These are phyloP conservation scores for Ustilago crameri DNA, from an alignment of 1,284 basidiomycete species.

Conservation along the genomic window DNA sequence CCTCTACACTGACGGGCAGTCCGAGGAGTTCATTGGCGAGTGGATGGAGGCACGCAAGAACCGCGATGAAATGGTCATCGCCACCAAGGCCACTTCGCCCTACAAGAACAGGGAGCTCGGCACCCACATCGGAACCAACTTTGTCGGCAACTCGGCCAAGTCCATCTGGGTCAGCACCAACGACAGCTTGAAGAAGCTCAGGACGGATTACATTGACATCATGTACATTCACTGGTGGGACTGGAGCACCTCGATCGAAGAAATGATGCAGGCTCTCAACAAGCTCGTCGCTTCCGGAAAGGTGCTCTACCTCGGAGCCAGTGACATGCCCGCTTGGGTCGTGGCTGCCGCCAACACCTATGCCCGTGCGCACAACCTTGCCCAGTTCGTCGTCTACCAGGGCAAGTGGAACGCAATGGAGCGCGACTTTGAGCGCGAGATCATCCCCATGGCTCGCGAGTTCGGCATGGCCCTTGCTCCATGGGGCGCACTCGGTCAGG, in stretches of 20 bases:
- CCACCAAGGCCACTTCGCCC: slow-evolving; percentile 72
- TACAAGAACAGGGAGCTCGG: slow-evolving; percentile 46
- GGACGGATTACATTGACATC: slow-evolving; percentile 72
- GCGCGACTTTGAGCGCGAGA: slow-evolving; percentile 74
- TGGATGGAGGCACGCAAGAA: slow-evolving; percentile 73
- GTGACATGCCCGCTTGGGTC: slow-evolving; percentile 74
- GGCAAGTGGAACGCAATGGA: slow-evolving; percentile 72
- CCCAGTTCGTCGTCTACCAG: slow-evolving; percentile 75
- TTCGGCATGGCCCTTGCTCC: slow-evolving; percentile 72
- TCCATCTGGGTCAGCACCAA: slow-evolving; percentile 44
- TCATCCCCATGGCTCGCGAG: slow-evolving; percentile 73
- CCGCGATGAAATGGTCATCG: slow-evolving; percentile 73
- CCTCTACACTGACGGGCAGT: slow-evolving; percentile 72
- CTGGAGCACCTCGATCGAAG: slow-evolving; percentile 73
- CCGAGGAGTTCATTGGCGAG: slow-evolving; percentile 74
- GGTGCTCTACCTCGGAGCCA: slow-evolving; percentile 71
- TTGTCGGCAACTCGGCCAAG: slow-evolving; percentile 70
- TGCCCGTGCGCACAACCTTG: slow-evolving; percentile 71
- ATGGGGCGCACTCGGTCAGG: slow-evolving; percentile 72
- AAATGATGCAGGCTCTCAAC: slow-evolving; percentile 74
- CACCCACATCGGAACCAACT: slow-evolving; percentile 67
- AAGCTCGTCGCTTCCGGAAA: slow-evolving; percentile 71
- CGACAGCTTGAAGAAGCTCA: slow-evolving; percentile 73
- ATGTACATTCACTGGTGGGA: slow-evolving; percentile 74
- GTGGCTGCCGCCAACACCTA: slow-evolving; percentile 73